Base-by-base conservation (phyloP, 2,329 filamentous ascomycete genomes). In the Furcasterigmium sp. region DNA sequence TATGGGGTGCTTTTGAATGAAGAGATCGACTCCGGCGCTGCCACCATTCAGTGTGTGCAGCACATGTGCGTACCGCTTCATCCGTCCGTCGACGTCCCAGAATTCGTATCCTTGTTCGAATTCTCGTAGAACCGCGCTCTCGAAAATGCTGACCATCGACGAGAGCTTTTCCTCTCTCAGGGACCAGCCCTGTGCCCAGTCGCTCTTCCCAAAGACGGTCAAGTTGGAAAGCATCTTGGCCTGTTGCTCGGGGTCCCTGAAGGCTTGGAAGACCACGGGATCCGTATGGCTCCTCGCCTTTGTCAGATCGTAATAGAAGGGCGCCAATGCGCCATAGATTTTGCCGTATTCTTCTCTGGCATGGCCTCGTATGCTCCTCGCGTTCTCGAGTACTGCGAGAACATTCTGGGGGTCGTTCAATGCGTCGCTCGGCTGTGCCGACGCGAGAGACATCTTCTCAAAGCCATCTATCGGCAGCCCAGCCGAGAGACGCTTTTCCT, bases 61-160 rank as follows among this genome's bases (percentile, higher is more conserved):
- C 14, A 98, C 90, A 53, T 89, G 82, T 3, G 91, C 91, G 63
- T 95, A 97, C 56, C 86, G 80, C 53, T 78, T 82, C 91, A 97
- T 96, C 42, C 83, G 76, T 3, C 88, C 90, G 51, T 95, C 86
- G 42, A 94, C 82, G 60, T 98, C 91, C 68, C 85, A 87, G 35
- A 82, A 83, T 60, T 93, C 88, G 52, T 94, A 95, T 4, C 89
- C 93, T 57, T 93, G 86, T 63, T 94, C 87, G 53, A 98, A 98
- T 61, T 98, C 93, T 39, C 86, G 79, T 41, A 96, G 68, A 4
- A 94, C 91, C 4, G 91, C 90, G 44, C 84, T 90, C 65, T 97
- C 91, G 56, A 98, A 98, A 46, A 93, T 83, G 29, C 76, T 76
- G 51, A 84, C 79, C 76, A 94, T 90, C 19, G 75, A 77, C 29